Percentiles rank a stretch among this genome's conserved stretches.
Conservation (phyloP, 768 basidiomycete genomes). For the Rhodosporidiobolus odoratus region DNA sequence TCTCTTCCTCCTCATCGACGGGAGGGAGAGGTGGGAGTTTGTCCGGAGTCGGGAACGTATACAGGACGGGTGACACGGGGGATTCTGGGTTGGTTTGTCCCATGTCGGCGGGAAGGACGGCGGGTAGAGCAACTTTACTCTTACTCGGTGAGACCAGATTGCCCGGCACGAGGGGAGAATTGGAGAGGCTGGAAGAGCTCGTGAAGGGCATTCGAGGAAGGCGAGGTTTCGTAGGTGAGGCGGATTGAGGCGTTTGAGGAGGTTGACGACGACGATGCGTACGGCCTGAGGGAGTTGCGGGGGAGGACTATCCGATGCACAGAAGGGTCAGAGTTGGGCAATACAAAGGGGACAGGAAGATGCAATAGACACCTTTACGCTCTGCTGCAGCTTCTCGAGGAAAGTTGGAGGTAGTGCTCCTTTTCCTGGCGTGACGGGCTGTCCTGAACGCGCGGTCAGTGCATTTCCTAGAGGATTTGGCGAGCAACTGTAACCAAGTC, state of each 20-base stretch:
- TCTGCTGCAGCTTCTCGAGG: constrained; percentile 22
- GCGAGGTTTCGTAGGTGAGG: not conserved
- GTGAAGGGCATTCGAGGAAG: not conserved
- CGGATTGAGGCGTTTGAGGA: not conserved
- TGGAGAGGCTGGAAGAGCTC: not conserved
- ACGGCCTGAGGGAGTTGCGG: not conserved
- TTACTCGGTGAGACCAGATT: no score
- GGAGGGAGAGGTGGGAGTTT: constrained; percentile 6
- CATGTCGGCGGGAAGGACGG: no score
- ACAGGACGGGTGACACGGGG: no score
- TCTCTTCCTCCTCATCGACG: not conserved
- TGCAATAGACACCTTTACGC: constrained; percentile 14
- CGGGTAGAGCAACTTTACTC: no score
- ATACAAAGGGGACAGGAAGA: no score
- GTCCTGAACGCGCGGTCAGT: not conserved
- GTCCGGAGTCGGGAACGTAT: not conserved
- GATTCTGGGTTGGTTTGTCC: no score
- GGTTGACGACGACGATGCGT: not conserved
- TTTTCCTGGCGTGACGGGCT: not conserved
- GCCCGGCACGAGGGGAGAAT: no score
- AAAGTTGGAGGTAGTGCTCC: not conserved
- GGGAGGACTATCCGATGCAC: no score
- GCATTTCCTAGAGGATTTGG: no score
- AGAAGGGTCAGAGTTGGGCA: not conserved
- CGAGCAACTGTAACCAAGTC: not conserved